phyloP scores from a whole-genome alignment of 75 land plant species.

The Azolla pinnata region DNA sequence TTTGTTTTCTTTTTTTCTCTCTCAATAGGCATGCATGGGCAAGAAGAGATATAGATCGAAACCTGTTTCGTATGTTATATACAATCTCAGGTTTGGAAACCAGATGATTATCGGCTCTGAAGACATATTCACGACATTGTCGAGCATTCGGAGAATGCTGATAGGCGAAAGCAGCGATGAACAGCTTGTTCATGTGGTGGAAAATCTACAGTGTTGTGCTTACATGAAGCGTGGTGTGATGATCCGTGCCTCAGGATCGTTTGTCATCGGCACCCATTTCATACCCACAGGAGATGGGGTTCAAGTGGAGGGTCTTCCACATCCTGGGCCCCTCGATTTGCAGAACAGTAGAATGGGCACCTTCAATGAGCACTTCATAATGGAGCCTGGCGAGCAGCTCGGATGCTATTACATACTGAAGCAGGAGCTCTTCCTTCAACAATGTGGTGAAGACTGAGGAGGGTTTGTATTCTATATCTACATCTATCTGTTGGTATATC shows the following conservation, averaged over 20 bases:
- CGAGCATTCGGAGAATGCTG: slow-evolving; percentile 58
- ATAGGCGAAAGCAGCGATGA: slow-evolving; percentile 68
- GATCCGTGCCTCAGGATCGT: slow-evolving; percentile 88
- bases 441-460: slow-evolving; percentile 22
- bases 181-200: slow-evolving; percentile 85
- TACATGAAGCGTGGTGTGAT: slow-evolving; percentile 70
- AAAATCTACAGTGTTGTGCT: slow-evolving; percentile 81
- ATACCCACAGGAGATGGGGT: slow-evolving; percentile 82
- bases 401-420: slow-evolving; percentile 60
- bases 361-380: slow-evolving; percentile 76
- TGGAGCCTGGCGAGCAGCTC: slow-evolving; percentile 57
- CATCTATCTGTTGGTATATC: neutral
- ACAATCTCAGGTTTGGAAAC: slow-evolving; percentile 49
- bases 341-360: slow-evolving; percentile 63
- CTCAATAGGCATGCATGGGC: too few relatives aligned
- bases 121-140: slow-evolving; percentile 48
- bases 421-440: slow-evolving; percentile 81
- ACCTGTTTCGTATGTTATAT: neutral
- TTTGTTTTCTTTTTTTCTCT: neutral
- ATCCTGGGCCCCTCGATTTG: slow-evolving; percentile 38
- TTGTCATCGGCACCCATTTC: slow-evolving; percentile 85
- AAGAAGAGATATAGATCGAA: too few relatives aligned
- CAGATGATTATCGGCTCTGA: slow-evolving; percentile 49
- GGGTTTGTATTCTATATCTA: too few relatives aligned
- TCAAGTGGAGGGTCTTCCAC: slow-evolving; percentile 84